phyloP scores from a whole-genome alignment of 331 rosid genomes.

The Phaseolus coccineus region DNA sequence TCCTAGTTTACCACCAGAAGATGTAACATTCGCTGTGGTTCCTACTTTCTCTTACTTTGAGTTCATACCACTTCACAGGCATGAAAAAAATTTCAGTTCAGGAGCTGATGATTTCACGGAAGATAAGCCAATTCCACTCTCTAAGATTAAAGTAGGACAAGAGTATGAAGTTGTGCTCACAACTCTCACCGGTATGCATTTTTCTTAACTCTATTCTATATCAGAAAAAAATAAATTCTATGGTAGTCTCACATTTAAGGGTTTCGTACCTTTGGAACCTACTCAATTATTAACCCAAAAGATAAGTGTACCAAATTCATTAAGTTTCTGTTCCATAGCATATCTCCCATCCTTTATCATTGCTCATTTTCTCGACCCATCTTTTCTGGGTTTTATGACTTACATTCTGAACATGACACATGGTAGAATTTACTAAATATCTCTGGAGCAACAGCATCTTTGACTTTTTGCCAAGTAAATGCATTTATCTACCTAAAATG shows the following conservation, averaged over 20 bases:
- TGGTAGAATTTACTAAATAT: not conserved
- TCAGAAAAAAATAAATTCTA: not conserved
- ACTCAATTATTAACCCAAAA: not conserved
- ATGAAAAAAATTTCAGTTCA: conserved; percentile 41
- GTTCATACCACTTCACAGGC: conserved; percentile 78
- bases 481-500: conserved; percentile 3
- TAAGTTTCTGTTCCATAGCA: not conserved
- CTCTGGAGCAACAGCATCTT: not conserved
- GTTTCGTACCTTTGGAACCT: not conserved
- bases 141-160: conserved; percentile 78
- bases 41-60: conserved; percentile 95
- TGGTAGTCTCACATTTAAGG: not conserved
- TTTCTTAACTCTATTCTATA: not conserved
- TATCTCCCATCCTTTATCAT: not conserved
- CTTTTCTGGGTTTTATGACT: not conserved
- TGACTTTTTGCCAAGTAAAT: not conserved
- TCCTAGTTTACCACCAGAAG: conserved; percentile 73
- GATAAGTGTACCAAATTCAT: not conserved
- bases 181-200: conserved; percentile 77
- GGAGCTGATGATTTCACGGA: conserved; percentile 69
- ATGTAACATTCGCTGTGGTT: conserved; percentile 79
- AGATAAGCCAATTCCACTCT: conserved; percentile 80
- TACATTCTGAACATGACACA: not conserved
- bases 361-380: not conserved
- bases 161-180: conserved; percentile 90